Evolutionary conservation across 768 basidiomycete species (phyloP).

Genomic region (Phanerochaete sordida): DNA sequence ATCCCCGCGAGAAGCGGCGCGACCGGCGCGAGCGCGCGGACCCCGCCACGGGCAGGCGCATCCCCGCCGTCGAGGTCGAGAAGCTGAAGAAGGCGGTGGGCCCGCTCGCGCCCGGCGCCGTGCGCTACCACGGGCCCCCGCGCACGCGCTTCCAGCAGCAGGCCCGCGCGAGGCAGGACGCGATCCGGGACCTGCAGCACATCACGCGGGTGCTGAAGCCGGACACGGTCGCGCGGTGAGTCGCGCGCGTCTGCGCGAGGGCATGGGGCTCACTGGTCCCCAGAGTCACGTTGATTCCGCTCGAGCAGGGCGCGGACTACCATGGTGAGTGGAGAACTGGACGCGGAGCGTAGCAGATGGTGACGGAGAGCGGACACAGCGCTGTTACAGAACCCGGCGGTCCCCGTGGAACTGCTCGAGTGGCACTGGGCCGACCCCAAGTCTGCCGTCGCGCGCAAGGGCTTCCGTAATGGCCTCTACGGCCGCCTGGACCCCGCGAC

Average conservation of each 20-base stretch:
- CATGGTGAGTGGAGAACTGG: conserved; percentile 38
- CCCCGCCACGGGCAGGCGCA: not conserved
- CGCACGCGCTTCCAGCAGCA: conserved; percentile 40
- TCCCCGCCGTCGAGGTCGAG: conserved; percentile 33
- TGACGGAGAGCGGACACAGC: no score
- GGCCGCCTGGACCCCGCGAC: conserved; percentile 53
- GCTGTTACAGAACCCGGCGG: not conserved
- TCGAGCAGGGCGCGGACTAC: conserved; percentile 65
- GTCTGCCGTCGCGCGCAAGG: conserved; percentile 50
- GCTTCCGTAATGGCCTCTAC: conserved; percentile 53
- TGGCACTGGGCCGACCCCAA: conserved; percentile 61
- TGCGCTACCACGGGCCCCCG: conserved; percentile 33
- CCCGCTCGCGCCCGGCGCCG: not conserved
- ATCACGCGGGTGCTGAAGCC: conserved; percentile 52
- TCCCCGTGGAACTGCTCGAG: conserved; percentile 40
- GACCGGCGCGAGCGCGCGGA: not conserved
- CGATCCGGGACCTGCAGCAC: conserved; percentile 59
- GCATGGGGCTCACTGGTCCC: not conserved
- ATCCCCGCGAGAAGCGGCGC: conserved; percentile 10
- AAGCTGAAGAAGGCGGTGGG: conserved; percentile 21
- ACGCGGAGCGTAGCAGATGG: no score
- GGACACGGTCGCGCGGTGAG: conserved; percentile 57
- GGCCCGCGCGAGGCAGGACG: conserved; percentile 35
- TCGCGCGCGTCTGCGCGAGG: conserved; percentile 2
- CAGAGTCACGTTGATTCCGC: conserved; percentile 60